A percentile compares a stretch with the other conserved stretches of the same genome.
Conservation (phyloP, 306 rosid genomes). For the Cyclanthera cordifolia region DNA sequence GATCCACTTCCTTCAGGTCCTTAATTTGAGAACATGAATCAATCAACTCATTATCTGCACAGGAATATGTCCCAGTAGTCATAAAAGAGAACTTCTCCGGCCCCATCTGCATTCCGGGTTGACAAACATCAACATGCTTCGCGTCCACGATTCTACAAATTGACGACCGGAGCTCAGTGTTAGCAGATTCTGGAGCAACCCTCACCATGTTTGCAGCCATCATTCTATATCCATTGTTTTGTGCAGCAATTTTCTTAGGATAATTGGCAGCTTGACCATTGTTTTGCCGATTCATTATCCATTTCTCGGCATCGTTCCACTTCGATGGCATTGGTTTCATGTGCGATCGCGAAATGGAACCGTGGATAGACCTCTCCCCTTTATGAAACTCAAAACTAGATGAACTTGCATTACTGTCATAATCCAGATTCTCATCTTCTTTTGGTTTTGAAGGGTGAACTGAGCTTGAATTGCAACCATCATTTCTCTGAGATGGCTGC, state of each 20-base stretch:
- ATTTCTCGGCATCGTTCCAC: conserved; percentile 96
- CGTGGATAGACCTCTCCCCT: conserved; percentile 58
- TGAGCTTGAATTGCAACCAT: conserved; percentile 46
- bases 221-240: conserved; percentile 47
- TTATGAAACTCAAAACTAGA: conserved; percentile 95
- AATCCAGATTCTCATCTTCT: conserved; percentile 84
- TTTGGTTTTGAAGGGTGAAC: conserved; percentile 40
- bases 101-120: conserved; percentile 41
- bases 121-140: conserved; percentile 68
- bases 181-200: conserved; percentile 65
- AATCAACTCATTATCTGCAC: conserved; percentile 25
- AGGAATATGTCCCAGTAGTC: conserved; percentile 37
- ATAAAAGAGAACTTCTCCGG: conserved; percentile 60
- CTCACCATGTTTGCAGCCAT: conserved; percentile 40
- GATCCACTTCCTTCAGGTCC: conserved; percentile 46
- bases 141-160: conserved; percentile 42
- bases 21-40: conserved; percentile 47
- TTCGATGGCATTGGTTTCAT: conserved; percentile 76
- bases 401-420: conserved; percentile 93
- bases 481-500: conserved; percentile 41
- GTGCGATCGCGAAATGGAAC: conserved; percentile 39
- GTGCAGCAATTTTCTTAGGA: conserved; percentile 39
- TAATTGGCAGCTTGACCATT: conserved; percentile 23
- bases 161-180: conserved; percentile 36
- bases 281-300: conserved; percentile 72